These are phyloP conservation scores for Agapanthus africanus DNA, from an alignment of 106 monocot species.

Conservation along the genomic window DNA sequence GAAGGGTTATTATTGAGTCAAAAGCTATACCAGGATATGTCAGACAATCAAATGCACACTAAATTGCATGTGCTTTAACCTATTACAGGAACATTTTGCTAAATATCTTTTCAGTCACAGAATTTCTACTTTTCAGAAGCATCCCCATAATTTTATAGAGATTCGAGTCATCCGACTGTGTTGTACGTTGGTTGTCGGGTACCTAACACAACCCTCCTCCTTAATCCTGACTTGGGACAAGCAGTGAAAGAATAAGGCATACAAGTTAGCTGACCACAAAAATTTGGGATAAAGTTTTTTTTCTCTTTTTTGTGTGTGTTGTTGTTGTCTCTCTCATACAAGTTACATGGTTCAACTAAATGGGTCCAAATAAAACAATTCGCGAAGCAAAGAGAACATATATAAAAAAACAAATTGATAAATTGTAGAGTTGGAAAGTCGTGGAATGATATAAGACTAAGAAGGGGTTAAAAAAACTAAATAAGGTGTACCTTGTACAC, in stretches of 20 bases:
- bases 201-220: too few relatives aligned
- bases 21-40: neutral
- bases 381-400: neutral
- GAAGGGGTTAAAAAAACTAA: neutral
- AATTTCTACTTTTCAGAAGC: neutral
- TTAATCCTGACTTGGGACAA: too few relatives aligned
- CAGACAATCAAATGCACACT: neutral
- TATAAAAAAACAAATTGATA: neutral
- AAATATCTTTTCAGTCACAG: neutral
- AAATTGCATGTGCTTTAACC: neutral
- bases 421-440: neutral
- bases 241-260: neutral
- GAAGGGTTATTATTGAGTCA: neutral
- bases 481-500: slow-evolving; percentile 27
- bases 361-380: neutral
- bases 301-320: too few relatives aligned
- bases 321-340: too few relatives aligned
- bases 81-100: neutral
- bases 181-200: too few relatives aligned
- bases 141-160: too few relatives aligned
- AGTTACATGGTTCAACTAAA: neutral
- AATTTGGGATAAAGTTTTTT: too few relatives aligned
- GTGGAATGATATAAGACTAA: neutral
- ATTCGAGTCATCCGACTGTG: too few relatives aligned
- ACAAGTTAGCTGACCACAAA: neutral